These are phyloP conservation scores for Marasmius tenuissimus DNA, from an alignment of 1,284 basidiomycete species.

Conservation along the genomic window DNA sequence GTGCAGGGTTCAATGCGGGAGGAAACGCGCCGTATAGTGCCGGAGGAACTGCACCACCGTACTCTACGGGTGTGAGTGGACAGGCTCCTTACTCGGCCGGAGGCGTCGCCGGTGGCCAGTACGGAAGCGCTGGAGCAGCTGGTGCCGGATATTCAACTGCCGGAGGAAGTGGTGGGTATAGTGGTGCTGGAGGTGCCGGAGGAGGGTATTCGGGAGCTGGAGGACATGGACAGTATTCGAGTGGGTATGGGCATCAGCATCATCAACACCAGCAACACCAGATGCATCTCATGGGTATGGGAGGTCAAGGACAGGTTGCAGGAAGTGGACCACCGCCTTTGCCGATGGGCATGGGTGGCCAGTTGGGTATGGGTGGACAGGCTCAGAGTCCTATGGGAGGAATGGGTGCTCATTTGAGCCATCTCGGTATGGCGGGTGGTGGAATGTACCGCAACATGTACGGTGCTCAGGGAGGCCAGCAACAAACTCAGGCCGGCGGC, in stretches of 20 bases:
- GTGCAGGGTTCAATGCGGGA: not conserved
- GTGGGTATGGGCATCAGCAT: constrained; percentile 37
- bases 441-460: not conserved
- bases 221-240: constrained; percentile 57
- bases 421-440: not conserved
- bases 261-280: constrained; percentile 39
- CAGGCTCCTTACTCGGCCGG: constrained; percentile 21
- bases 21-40: not conserved
- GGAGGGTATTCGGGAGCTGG: constrained; percentile 56
- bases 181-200: constrained; percentile 18
- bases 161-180: no score
- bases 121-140: no score
- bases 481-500: not conserved
- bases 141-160: no score
- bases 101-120: constrained; percentile 32
- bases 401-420: not conserved
- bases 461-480: not conserved
- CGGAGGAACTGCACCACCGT: not conserved
- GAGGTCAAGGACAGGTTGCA: not conserved
- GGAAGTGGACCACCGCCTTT: no score
- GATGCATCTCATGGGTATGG: not conserved
- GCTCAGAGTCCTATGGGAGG: no score
- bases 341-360: no score
- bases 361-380: no score
- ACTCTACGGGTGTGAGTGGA: not conserved